Conservation (phyloP, 1,284 basidiomycete species). For the Afroboletus lepidellus region DNA sequence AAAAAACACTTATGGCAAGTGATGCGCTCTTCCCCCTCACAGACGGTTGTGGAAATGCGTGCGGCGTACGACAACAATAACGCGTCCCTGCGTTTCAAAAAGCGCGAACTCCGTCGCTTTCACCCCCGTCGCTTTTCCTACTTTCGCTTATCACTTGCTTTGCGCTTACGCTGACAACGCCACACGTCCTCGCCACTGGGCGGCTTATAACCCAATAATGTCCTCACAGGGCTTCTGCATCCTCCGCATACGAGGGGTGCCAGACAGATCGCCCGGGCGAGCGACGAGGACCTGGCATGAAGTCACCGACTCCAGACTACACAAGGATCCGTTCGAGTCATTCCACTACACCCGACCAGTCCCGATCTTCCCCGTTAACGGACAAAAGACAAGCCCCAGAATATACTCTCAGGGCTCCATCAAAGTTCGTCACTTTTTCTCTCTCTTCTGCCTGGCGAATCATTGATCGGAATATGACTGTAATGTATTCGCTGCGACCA, state of each 20-base stretch:
- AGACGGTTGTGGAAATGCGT: constrained; percentile 10
- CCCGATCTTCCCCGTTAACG: constrained; percentile 21
- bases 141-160: constrained; percentile 24
- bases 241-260: constrained; percentile 25
- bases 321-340: constrained; percentile 20
- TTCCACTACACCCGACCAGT: constrained; percentile 17
- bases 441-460: constrained; percentile 9
- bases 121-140: constrained; percentile 6
- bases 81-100: constrained; percentile 11
- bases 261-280: constrained; percentile 15
- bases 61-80: constrained; percentile 13
- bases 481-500: constrained; percentile 27
- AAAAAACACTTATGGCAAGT: constrained; percentile 38
- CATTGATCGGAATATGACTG: constrained; percentile 28
- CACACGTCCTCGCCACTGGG: constrained; percentile 26
- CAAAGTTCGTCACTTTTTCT: constrained; percentile 26
- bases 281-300: constrained; percentile 13
- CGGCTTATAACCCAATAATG: constrained; percentile 20
- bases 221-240: constrained; percentile 32
- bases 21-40: constrained; percentile 4
- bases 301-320: constrained; percentile 23
- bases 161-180: constrained; percentile 33
- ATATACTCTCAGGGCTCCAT: constrained; percentile 24
- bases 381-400: constrained; percentile 22
- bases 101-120: constrained; percentile 19